Conservation (phyloP, 2,329 filamentous ascomycete species). For the Hymenoscyphus infarciens region DNA sequence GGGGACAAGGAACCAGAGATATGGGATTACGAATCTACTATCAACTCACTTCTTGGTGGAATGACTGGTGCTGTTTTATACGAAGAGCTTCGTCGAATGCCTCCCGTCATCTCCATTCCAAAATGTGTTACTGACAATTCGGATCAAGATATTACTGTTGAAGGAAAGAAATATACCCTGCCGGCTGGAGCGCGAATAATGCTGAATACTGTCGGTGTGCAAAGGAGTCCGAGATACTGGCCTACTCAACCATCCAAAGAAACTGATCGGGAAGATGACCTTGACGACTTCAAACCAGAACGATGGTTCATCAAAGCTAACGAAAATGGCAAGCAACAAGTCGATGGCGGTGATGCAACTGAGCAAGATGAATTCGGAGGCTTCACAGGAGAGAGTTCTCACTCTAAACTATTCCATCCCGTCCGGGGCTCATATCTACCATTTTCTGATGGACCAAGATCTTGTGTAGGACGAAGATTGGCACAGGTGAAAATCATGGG, state of each 20-base stretch:
- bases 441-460: slow-evolving; percentile 56
- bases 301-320: slow-evolving; percentile 57
- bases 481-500: slow-evolving; percentile 58
- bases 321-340: slow-evolving; percentile 25
- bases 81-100: slow-evolving; percentile 70
- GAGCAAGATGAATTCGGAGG: slow-evolving; percentile 54
- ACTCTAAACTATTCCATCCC: slow-evolving; percentile 57
- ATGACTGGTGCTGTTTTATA: slow-evolving; percentile 74
- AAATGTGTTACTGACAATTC: slow-evolving; percentile 53
- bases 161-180: slow-evolving; percentile 55
- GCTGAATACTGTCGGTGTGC: slow-evolving; percentile 52
- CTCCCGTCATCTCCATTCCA: slow-evolving; percentile 68
- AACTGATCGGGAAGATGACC: slow-evolving; percentile 47
- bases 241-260: slow-evolving; percentile 42
- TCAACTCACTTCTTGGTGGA: slow-evolving; percentile 63
- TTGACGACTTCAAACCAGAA: slow-evolving; percentile 67
- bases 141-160: slow-evolving; percentile 56
- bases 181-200: slow-evolving; percentile 55
- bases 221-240: slow-evolving; percentile 73
- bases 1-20: slow-evolving; percentile 52
- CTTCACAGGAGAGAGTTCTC: slow-evolving; percentile 58
- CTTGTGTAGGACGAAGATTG: slow-evolving; percentile 55
- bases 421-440: slow-evolving; percentile 55
- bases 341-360: slow-evolving; percentile 18
- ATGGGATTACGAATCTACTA: slow-evolving; percentile 68